phyloP scores from a whole-genome alignment of 2,329 filamentous ascomycete species.

The Talaromyces albobiverticillius region DNA sequence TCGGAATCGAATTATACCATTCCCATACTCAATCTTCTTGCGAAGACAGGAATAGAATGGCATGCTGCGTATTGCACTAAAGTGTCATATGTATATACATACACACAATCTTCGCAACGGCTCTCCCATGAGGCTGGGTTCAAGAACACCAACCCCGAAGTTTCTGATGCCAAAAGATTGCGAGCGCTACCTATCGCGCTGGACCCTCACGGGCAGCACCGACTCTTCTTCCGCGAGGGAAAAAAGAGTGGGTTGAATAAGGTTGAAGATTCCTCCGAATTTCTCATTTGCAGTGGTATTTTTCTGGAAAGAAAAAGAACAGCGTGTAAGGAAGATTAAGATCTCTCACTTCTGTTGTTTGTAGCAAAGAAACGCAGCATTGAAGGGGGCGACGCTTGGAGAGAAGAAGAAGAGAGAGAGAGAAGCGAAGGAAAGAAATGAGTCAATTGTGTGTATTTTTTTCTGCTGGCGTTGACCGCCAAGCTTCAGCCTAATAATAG shows the following conservation, averaged over 20 bases:
- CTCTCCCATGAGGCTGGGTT: conserved; percentile 86
- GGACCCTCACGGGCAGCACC: conserved; percentile 79
- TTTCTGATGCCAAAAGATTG: conserved; percentile 83
- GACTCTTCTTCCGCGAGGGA: conserved; percentile 21
- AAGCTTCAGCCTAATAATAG: background rate
- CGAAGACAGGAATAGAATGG: conserved; percentile 35
- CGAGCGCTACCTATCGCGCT: conserved; percentile 69
- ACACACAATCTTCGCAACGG: conserved; percentile 91
- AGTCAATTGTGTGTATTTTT: conserved; percentile 12
- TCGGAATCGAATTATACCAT: conserved; percentile 83
- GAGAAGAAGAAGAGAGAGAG: conserved; percentile 44
- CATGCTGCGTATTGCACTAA: conserved; percentile 96
- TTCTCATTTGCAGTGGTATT: conserved; percentile 80
- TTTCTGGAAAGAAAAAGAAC: no score
- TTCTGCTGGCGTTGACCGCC: conserved; percentile 11
- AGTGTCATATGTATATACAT: conserved; percentile 59
- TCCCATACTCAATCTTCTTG: conserved; percentile 19
- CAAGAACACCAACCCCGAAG: conserved; percentile 58
- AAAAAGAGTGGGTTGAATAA: conserved; percentile 22
- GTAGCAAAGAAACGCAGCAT: conserved; percentile 96
- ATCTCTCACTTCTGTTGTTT: conserved; percentile 56
- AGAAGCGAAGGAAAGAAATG: conserved; percentile 25
- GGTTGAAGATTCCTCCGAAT: conserved; percentile 94
- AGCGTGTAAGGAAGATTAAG: conserved; percentile 18
- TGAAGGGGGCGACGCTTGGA: conserved; percentile 79